These are phyloP conservation scores for Raddia distichophylla DNA, from an alignment of 176 grass and related monocot genomes.

Conservation along the genomic window DNA sequence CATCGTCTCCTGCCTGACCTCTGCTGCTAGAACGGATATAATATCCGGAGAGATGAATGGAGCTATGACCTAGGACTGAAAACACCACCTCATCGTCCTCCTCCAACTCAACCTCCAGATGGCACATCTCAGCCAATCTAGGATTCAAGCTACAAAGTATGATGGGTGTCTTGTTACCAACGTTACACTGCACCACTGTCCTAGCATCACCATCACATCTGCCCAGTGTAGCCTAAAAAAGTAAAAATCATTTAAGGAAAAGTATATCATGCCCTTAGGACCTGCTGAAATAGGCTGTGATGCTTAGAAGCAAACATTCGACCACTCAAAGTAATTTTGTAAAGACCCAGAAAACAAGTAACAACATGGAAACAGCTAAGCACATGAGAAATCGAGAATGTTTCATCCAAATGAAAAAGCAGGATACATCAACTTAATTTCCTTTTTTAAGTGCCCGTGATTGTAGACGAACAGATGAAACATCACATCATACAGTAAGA, in stretches of 20 bases:
- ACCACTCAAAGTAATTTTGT: neutral
- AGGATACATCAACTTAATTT: neutral
- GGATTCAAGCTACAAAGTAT: conserved; percentile 77
- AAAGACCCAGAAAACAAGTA: neutral
- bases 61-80: conserved; percentile 76
- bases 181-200: conserved; percentile 79
- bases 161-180: conserved; percentile 71
- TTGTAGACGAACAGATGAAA: neutral
- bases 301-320: conserved; percentile 12
- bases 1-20: conserved; percentile 31
- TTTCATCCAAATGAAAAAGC: neutral
- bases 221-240: conserved; percentile 47
- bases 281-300: neutral
- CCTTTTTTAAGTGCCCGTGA: neutral
- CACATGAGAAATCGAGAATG: neutral
- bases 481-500: neutral
- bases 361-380: neutral
- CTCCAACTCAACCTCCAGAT: conserved; percentile 88
- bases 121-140: conserved; percentile 60
- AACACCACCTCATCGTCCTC: conserved; percentile 84
- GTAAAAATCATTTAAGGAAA: neutral
- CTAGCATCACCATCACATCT: conserved; percentile 42
- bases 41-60: conserved; percentile 75
- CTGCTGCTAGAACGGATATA: conserved; percentile 42
- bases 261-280: neutral